phyloP scores from a whole-genome alignment of 306 rosid genomes.

The Crotalaria pallida region DNA sequence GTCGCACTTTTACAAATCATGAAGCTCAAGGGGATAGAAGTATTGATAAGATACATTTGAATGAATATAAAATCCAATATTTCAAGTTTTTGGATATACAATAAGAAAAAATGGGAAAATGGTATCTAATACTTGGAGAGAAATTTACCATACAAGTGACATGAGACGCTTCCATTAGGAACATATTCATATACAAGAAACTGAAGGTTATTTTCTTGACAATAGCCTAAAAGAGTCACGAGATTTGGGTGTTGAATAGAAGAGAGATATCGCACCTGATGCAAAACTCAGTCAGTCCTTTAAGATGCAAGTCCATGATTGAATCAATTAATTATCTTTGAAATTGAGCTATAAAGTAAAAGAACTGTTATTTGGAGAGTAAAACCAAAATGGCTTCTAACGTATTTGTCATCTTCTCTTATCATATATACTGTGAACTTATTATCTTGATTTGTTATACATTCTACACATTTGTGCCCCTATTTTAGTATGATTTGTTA shows the following conservation, averaged over 20 bases:
- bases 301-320: constrained; percentile 38
- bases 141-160: constrained; percentile 83
- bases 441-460: too few relatives aligned
- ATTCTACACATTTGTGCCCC: too few relatives aligned
- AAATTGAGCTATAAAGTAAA: too few relatives aligned
- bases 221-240: constrained; percentile 79
- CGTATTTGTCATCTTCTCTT: too few relatives aligned
- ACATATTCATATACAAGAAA: constrained; percentile 80
- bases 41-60: background rate
- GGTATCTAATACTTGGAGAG: constrained; percentile 17
- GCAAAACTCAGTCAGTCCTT: constrained; percentile 22
- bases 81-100: background rate
- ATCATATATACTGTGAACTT: too few relatives aligned
- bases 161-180: constrained; percentile 86
- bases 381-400: too few relatives aligned
- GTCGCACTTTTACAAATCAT: too few relatives aligned
- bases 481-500: too few relatives aligned
- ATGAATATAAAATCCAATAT: background rate
- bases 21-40: too few relatives aligned
- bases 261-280: constrained; percentile 79
- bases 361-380: too few relatives aligned
- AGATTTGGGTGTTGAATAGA: constrained; percentile 72
- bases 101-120: background rate
- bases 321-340: too few relatives aligned
- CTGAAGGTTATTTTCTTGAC: constrained; percentile 83